These are phyloP conservation scores for Holtermanniella nyarrowii DNA, from an alignment of 768 basidiomycete genomes.

Conservation along the genomic window DNA sequence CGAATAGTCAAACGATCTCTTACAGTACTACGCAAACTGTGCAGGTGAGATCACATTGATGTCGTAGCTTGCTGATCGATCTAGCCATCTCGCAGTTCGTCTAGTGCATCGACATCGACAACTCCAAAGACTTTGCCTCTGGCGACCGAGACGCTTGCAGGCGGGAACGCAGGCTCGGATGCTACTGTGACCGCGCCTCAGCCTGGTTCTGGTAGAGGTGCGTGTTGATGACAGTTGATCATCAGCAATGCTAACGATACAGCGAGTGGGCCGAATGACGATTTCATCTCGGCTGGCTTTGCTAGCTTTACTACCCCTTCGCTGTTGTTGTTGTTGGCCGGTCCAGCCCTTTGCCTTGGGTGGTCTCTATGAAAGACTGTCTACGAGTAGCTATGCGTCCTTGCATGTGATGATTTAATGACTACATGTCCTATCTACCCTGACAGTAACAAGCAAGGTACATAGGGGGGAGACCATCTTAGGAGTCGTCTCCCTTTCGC, in stretches of 20 bases:
- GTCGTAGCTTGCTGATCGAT: too few relatives aligned
- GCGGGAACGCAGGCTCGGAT: conserved; percentile 8
- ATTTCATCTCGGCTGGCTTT: background rate
- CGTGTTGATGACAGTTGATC: background rate
- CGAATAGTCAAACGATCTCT: conserved; percentile 6
- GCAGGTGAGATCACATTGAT: background rate
- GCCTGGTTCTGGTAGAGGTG: conserved; percentile 1
- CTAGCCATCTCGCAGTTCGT: background rate
- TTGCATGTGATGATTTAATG: too few relatives aligned
- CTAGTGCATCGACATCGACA: conserved; percentile 1
- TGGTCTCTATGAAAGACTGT: too few relatives aligned
- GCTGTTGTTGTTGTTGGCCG: background rate
- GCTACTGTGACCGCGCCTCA: conserved; percentile 9
- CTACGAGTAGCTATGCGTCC: too few relatives aligned
- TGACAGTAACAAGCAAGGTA: too few relatives aligned
- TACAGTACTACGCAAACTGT: conserved; percentile 2
- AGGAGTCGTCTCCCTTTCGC: too few relatives aligned
- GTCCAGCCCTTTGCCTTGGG: background rate
- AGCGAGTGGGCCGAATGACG: background rate
- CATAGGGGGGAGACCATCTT: too few relatives aligned
- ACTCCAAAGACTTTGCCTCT: conserved; percentile 2
- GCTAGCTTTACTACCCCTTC: background rate
- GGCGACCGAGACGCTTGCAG: conserved; percentile 1
- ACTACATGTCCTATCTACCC: too few relatives aligned
- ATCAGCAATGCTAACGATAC: background rate